Evolutionary conservation across 2,329 filamentous ascomycete species (phyloP), one percentile per base, ranked within the genome.

Genomic region (Pseudogymnoascus destructans): DNA sequence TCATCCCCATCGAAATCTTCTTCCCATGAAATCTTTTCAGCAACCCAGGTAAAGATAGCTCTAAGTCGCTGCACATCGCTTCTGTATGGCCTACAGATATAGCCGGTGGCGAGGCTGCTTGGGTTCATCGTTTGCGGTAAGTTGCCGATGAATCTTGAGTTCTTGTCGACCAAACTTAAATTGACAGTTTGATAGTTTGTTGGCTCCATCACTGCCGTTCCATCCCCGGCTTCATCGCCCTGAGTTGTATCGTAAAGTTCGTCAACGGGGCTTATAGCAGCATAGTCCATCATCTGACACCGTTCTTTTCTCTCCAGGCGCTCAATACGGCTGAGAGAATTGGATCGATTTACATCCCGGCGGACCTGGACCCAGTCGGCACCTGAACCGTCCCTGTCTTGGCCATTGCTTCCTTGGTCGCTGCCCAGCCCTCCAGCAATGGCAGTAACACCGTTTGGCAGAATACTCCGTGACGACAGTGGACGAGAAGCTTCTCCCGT

Each of bases 341-440:
- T 97, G 3, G 92, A 95, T 33, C 93, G 82, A 70, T 98, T 97
- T 52, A 98, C 86, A 71, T 98, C 95, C 49, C 93, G 83, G 33
- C 93, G 86, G 19, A 97, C 90, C 70, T 97, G 91, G n/a, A 98
- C 90, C 91, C 93, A 98, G 69, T 97, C 92, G 11, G 87, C 79
- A 1, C 77, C 74, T 23, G 69, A 64, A 27, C 62, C 68, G 59
- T 71, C 75, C 65, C 73, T 69, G 35, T 75, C 79, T 5, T 86
- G 71, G 1, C 86, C 73, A 61, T 82, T 80, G 49, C 57, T 57
- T 23, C 35, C 57, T 19, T 75, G 74, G 58, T 67, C 72, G 59
- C 64, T 67, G 2, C 61, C 62, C 55, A 61, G 64, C 0, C 77
- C 78, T 17, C 80, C 79, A 36, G 78, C 73, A 54, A 86, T 79